These are phyloP conservation scores for Grosmannia serpens DNA, from an alignment of 2,329 filamentous ascomycete genomes.

Conservation along the genomic window DNA sequence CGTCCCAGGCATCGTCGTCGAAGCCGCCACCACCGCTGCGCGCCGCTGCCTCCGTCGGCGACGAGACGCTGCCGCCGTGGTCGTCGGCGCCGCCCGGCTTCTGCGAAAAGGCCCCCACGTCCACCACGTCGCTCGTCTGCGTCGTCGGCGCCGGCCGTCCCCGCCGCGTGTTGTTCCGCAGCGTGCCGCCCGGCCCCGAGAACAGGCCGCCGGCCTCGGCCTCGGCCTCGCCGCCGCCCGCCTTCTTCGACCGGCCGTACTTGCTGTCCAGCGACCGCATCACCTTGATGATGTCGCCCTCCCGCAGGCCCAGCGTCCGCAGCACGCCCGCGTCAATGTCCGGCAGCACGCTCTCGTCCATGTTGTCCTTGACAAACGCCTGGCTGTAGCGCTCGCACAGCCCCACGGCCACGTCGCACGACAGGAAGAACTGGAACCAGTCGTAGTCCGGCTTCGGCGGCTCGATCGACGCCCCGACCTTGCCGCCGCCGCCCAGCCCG, in stretches of 20 bases:
- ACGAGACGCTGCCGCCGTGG: conserved; percentile 20
- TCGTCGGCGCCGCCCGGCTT: conserved; percentile 37
- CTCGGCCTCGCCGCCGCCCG: conserved; percentile 46
- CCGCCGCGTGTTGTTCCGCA: conserved; percentile 92
- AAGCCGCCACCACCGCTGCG: conserved; percentile 45
- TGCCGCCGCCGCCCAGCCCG: conserved; percentile 13
- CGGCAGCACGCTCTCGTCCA: conserved; percentile 86
- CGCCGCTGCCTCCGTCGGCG: conserved; percentile 3
- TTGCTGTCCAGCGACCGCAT: conserved; percentile 81
- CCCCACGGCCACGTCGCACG: conserved; percentile 81
- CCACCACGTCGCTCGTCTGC: conserved; percentile 74
- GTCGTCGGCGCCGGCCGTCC: conserved; percentile 79
- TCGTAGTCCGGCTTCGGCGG: conserved; percentile 69
- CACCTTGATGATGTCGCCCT: conserved; percentile 92
- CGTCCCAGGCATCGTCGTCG: conserved; percentile 95
- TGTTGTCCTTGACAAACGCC: conserved; percentile 80
- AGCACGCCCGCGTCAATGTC: conserved; percentile 78
- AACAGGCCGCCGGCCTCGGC: conserved; percentile 61
- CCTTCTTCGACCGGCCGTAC: conserved; percentile 54
- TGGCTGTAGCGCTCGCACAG: conserved; percentile 91
- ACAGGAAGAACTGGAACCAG: conserved; percentile 98
- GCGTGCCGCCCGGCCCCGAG: conserved; percentile 78
- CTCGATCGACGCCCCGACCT: conserved; percentile 52
- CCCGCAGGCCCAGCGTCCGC: conserved; percentile 81
- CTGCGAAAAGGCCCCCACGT: conserved; percentile 72